Conservation (phyloP, 2,329 filamentous ascomycete species). For the Phyllosticta citribraziliensis region DNA sequence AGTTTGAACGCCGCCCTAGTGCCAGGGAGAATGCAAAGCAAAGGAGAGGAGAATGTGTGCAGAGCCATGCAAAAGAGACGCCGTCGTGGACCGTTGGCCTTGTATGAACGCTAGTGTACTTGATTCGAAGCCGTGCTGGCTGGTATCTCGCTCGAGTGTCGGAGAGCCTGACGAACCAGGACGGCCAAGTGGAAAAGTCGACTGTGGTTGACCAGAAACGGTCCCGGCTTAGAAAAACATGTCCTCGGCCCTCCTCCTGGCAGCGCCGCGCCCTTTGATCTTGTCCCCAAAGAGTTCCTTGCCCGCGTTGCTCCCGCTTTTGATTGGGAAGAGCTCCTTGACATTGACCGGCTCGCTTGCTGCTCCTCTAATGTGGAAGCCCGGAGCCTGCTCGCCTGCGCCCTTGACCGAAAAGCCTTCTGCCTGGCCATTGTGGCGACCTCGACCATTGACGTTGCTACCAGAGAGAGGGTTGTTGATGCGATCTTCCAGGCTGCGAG, state of each 20-base stretch:
- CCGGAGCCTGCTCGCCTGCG: not conserved
- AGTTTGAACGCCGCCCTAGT: not conserved
- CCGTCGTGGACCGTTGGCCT: not conserved
- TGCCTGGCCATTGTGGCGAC: not conserved
- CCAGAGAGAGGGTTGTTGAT: not conserved
- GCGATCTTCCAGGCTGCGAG: not conserved
- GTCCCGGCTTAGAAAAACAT: conserved; percentile 13
- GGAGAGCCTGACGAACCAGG: not conserved
- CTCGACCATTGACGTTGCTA: not conserved
- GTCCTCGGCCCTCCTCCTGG: conserved; percentile 20
- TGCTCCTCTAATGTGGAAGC: conserved; percentile 22
- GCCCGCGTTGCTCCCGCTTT: conserved; percentile 14
- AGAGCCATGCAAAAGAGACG: not conserved
- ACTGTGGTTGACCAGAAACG: not conserved
- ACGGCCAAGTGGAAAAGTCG: not conserved
- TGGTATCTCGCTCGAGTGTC: not conserved
- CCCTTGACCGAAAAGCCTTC: conserved; percentile 13
- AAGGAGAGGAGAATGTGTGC: not conserved
- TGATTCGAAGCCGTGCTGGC: not conserved
- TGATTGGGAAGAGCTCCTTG: conserved; percentile 12
- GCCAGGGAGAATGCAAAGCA: not conserved
- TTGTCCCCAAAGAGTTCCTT: conserved; percentile 25
- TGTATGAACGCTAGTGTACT: not conserved
- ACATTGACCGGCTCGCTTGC: not conserved
- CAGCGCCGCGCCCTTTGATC: conserved; percentile 20